These are phyloP conservation scores for Coffea humblotiana DNA, from an alignment of 305 asterid genomes.

Conservation along the genomic window DNA sequence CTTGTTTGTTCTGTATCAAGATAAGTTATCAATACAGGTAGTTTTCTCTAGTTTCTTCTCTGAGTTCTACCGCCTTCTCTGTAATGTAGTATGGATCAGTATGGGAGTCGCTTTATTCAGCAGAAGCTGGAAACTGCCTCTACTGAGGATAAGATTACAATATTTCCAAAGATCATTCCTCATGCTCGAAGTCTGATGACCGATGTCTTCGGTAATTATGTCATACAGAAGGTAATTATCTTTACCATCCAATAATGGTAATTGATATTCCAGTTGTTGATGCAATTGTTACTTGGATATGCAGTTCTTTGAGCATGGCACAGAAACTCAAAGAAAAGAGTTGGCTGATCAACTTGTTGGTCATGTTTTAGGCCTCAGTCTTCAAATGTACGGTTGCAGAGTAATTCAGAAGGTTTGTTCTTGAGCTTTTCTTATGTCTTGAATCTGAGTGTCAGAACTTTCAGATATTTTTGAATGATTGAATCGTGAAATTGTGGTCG, in stretches of 20 bases:
- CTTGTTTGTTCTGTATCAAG: conserved; percentile 3
- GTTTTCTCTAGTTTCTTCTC: conserved; percentile 11
- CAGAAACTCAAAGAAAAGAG: conserved; percentile 67
- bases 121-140: conserved; percentile 86
- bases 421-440: conserved; percentile 12
- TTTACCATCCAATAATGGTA: conserved; percentile 1
- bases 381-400: conserved; percentile 96
- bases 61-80: conserved; percentile 9
- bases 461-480: neutral
- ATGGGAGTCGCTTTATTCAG: conserved; percentile 91
- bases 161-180: conserved; percentile 62
- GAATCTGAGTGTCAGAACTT: neutral
- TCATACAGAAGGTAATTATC: conserved; percentile 71
- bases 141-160: conserved; percentile 62
- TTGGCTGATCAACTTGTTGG: conserved; percentile 67
- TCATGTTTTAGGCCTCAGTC: conserved; percentile 78
- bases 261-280: conserved; percentile 13
- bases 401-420: conserved; percentile 83
- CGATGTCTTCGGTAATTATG: conserved; percentile 88
- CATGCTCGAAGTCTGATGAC: conserved; percentile 67
- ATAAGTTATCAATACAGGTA: neutral
- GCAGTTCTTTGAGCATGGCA: conserved; percentile 89
- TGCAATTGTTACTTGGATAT: conserved; percentile 19
- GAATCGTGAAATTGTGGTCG: neutral
- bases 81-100: conserved; percentile 74